Conservation (phyloP, 176 grass and related monocot genomes). For the Phoenix dactylifera region DNA sequence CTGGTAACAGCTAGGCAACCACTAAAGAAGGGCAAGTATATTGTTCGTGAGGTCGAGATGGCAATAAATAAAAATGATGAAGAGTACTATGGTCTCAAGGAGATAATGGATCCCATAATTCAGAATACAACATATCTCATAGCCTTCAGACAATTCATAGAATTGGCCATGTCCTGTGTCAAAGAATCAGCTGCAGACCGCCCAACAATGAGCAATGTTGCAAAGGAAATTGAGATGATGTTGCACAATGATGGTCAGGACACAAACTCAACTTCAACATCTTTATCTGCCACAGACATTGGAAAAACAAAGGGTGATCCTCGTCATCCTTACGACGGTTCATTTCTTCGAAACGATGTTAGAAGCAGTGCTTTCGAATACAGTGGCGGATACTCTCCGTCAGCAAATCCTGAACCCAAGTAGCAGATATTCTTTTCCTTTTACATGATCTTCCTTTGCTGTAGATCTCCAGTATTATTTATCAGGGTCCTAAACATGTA, state of each 20-base stretch:
- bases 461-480: too few species aligned
- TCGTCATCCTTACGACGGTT: slow-evolving; percentile 20
- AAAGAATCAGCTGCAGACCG: slow-evolving; percentile 23
- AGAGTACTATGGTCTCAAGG: slow-evolving; percentile 38
- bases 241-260: slow-evolving; percentile 45
- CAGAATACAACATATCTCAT: slow-evolving; percentile 18
- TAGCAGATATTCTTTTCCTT: slow-evolving; percentile 15
- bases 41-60: slow-evolving; percentile 59
- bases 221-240: slow-evolving; percentile 60
- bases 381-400: slow-evolving; percentile 17
- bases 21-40: slow-evolving; percentile 39
- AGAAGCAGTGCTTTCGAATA: slow-evolving; percentile 58
- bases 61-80: slow-evolving; percentile 37
- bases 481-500: too few species aligned
- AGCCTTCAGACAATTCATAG: slow-evolving; percentile 40
- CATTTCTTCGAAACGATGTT: slow-evolving; percentile 21
- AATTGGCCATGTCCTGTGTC: slow-evolving; percentile 45
- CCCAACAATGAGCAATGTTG: slow-evolving; percentile 50
- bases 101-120: slow-evolving; percentile 58
- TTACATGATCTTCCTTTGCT: too few species aligned
- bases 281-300: slow-evolving; percentile 34
- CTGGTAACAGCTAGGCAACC: slow-evolving; percentile 51
- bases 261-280: slow-evolving; percentile 24
- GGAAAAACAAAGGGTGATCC: slow-evolving; percentile 2
- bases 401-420: too few species aligned